These are phyloP conservation scores for Panicum virgatum DNA, from an alignment of 202 grass and related monocot species.

Conservation along the genomic window DNA sequence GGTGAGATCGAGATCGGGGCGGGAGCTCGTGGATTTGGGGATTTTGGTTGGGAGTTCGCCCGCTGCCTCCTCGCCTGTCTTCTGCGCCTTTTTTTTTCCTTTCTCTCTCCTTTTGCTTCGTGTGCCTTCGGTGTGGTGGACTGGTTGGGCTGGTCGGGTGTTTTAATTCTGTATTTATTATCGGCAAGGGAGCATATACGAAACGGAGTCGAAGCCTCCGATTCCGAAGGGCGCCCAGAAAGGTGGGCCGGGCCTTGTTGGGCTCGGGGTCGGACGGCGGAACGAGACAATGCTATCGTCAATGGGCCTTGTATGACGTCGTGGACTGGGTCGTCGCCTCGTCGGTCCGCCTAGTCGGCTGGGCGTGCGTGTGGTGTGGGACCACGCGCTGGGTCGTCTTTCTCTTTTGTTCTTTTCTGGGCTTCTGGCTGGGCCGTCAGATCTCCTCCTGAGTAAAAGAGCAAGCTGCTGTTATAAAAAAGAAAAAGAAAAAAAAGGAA, in stretches of 20 bases:
- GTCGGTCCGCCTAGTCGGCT: neutral
- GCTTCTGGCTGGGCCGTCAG: neutral
- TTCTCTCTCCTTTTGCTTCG: neutral
- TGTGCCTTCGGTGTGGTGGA: neutral
- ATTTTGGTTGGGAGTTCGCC: slow-evolving; percentile 18
- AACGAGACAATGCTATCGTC: neutral
- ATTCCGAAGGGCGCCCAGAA: neutral
- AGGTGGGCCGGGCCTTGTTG: neutral
- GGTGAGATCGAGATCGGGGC: neutral
- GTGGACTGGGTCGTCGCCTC: neutral
- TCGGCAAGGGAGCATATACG: too few relatives aligned
- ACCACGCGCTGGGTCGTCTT: neutral
- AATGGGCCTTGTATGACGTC: neutral
- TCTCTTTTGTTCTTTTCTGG: neutral
- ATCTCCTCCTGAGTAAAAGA: neutral
- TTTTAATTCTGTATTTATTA: neutral
- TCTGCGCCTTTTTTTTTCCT: neutral
- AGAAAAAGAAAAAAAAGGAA: too few relatives aligned
- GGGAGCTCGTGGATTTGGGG: neutral
- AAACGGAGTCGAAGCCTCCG: neutral
- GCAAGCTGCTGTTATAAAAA: too few relatives aligned
- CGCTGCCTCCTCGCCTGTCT: neutral
- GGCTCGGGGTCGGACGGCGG: neutral
- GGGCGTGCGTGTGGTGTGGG: neutral
- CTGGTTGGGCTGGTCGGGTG: neutral